Base-by-base conservation (phyloP, 2,329 filamentous ascomycete genomes). In the Fusarium transvaalense region DNA sequence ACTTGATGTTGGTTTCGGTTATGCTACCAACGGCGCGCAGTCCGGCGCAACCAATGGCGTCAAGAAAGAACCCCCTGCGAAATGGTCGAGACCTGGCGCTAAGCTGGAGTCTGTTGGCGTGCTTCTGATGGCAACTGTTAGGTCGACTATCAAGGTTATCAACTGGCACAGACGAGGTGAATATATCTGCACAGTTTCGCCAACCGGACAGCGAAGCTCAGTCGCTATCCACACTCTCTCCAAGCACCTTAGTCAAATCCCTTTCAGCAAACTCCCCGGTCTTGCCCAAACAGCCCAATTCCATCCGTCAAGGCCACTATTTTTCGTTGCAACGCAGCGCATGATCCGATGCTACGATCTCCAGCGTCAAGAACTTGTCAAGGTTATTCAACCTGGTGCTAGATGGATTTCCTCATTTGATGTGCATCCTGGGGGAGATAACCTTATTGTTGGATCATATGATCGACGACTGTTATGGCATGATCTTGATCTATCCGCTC, bases 311-410 rank as follows among this genome's bases (percentile, higher is more conserved):
- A 91, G 94, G 71, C 94, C 96, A 0, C 89, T 97, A 50, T 94
- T 99, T 82, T 98, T 98, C 77, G 93, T 99, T 56, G 96, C 96
- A 5, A 98, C 97, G 13, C 94, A 97, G 79, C 92, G 95, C 73
- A 91, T 92, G 60, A 94, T 99, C 76, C 92, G 96, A 58, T 92
- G 92, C 76, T 99, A 99, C 82, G 96, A 99, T 78, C 86, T 99
- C 45, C 92, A 95, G 69, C 91, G 91, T 74, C 94, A 97, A 78
- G 92, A 97, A 76, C 88, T 99, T 34, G 87, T 97, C 79, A 97
- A 97, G 83, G 93, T 96, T 61, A 84, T 99, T 61, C 93, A 97
- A 77, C 96, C 96, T 1, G 96, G 96, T 75, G 94, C 95, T 5
- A 90, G 94, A 64, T 88, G 94, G 93, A 97, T 99, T 73, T 97